phyloP scores from a whole-genome alignment of 371 early-diverging fungal species.

The Circinella minor region DNA sequence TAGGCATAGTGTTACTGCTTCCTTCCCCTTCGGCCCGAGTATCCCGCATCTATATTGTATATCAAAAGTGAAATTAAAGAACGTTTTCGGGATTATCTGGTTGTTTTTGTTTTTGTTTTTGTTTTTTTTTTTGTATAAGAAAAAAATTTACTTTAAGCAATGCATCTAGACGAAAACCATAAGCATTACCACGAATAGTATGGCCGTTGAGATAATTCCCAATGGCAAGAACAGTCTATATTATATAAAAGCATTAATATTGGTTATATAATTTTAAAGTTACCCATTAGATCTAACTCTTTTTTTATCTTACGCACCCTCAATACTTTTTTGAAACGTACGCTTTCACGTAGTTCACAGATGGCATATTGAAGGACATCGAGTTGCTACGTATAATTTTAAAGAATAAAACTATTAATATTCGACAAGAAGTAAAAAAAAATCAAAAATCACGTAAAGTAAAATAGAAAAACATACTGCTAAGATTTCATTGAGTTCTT shows the following conservation, averaged over 20 bases:
- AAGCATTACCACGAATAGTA: conserved; percentile 83
- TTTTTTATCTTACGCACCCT: conserved; percentile 40
- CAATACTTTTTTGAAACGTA: conserved; percentile 59
- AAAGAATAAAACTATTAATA: not conserved
- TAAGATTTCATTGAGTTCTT: conserved; percentile 71
- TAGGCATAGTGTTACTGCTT: conserved; percentile 56
- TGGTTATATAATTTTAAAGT: no score
- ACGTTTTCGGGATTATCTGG: no score
- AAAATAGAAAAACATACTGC: conserved; percentile 43
- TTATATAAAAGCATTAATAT: not conserved
- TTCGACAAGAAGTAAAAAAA: no score
- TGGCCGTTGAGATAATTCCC: conserved; percentile 85
- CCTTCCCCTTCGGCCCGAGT: conserved; percentile 67
- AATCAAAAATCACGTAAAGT: not conserved
- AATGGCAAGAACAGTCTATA: conserved; percentile 69
- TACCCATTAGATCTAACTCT: not conserved
- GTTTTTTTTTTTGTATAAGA: not conserved
- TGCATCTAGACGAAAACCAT: conserved; percentile 78
- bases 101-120: no score
- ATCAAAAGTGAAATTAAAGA: no score
- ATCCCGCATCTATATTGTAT: conserved; percentile 61
- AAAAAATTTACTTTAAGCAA: conserved; percentile 58
- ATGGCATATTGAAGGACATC: conserved; percentile 39
- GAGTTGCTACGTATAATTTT: conserved; percentile 18
- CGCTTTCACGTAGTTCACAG: conserved; percentile 34